A percentile compares a stretch with the other conserved stretches of the same genome.
phyloP scores from a whole-genome alignment of 1,139 yeast species.

The Debaryomyces psychrophilus region DNA sequence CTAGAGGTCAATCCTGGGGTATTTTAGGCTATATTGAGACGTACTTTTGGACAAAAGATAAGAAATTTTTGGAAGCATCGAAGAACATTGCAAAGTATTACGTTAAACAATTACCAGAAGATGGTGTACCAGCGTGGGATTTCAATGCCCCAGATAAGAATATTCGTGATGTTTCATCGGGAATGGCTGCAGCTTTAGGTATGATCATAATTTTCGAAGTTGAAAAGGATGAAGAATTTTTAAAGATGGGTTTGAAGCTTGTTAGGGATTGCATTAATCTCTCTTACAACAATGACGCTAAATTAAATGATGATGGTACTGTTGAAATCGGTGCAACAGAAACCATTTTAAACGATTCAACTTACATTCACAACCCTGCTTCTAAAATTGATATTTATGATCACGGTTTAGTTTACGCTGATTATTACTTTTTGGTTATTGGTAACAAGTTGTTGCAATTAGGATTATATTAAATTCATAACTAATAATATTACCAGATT shows the following conservation, averaged over 20 bases:
- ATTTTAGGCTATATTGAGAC: slow-evolving; percentile 27
- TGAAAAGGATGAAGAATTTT: slow-evolving; percentile 17
- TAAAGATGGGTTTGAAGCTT: slow-evolving; percentile 15
- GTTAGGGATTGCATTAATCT: slow-evolving; percentile 13
- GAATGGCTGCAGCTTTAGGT: slow-evolving; percentile 29
- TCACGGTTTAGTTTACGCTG: slow-evolving; percentile 31
- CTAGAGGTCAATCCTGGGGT: slow-evolving; percentile 34
- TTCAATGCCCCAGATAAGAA: slow-evolving; percentile 29
- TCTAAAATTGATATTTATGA: slow-evolving; percentile 17
- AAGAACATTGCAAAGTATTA: slow-evolving; percentile 23
- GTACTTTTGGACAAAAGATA: slow-evolving; percentile 25
- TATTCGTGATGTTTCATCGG: slow-evolving; percentile 29
- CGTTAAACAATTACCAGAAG: slow-evolving; percentile 21
- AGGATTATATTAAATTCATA: slow-evolving; percentile 1
- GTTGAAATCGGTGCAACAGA: slow-evolving; percentile 21
- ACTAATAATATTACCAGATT: background rate
- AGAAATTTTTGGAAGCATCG: slow-evolving; percentile 26
- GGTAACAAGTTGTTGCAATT: slow-evolving; percentile 29
- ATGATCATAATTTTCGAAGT: slow-evolving; percentile 22
- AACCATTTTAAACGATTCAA: slow-evolving; percentile 25
- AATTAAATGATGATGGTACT: slow-evolving; percentile 15
- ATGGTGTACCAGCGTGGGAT: slow-evolving; percentile 33
- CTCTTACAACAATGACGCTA: slow-evolving; percentile 12
- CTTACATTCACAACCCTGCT: slow-evolving; percentile 22
- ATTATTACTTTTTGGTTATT: slow-evolving; percentile 26